phyloP scores from a whole-genome alignment of 768 basidiomycete genomes.

The Termitomyces sp. region DNA sequence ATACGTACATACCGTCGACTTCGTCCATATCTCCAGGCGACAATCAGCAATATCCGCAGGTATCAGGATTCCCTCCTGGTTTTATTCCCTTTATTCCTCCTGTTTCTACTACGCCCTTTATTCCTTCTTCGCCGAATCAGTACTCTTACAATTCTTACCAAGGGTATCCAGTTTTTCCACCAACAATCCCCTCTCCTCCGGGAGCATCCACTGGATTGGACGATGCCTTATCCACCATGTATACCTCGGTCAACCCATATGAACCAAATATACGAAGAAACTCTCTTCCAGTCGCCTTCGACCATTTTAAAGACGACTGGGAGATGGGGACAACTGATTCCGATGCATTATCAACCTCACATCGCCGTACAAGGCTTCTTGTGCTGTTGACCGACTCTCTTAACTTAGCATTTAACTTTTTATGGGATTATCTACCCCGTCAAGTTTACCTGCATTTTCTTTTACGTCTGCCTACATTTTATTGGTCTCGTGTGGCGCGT shows the following conservation, averaged over 20 bases:
- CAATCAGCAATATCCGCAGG: not conserved
- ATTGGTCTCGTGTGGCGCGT: slow-evolving; percentile 73
- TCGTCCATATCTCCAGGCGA: slow-evolving; percentile 11
- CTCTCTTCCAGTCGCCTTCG: slow-evolving; percentile 2
- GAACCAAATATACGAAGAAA: not conserved
- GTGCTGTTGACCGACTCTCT: slow-evolving; percentile 47
- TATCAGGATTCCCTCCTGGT: not conserved
- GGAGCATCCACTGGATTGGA: not conserved
- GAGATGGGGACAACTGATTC: not conserved
- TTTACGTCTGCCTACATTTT: slow-evolving; percentile 42
- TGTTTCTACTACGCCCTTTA: too few species aligned
- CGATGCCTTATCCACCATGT: not conserved
- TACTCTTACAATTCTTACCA: not conserved
- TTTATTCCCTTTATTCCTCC: too few species aligned
- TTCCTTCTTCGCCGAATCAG: not conserved
- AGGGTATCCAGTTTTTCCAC: not conserved
- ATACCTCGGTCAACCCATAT: slow-evolving; percentile 14
- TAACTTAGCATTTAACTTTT: not conserved
- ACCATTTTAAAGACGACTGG: not conserved
- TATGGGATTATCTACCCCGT: not conserved
- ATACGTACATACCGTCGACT: slow-evolving; percentile 10
- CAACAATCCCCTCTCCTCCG: not conserved
- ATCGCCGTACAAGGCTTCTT: slow-evolving; percentile 17
- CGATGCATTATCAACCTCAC: not conserved
- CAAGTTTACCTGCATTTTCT: slow-evolving; percentile 23